Percentiles rank a stretch among this genome's conserved stretches.
Evolutionary conservation across 192 early-diverging fungal genomes (phyloP).

Genomic region (Chytriomyces sp.): DNA sequence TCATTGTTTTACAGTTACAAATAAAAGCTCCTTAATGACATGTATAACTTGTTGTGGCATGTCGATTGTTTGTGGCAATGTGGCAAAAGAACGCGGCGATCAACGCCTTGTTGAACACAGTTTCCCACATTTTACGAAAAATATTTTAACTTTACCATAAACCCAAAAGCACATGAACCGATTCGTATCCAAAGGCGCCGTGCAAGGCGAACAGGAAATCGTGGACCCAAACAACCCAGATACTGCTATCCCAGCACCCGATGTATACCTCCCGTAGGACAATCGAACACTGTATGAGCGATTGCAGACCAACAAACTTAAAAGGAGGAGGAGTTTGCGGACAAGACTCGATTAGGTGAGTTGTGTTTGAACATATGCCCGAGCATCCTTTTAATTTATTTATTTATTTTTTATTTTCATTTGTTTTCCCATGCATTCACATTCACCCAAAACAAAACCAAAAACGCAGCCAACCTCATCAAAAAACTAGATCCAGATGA

Average conservation of each 20-base stretch:
- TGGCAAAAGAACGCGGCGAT: rapidly evolving
- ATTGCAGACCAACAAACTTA: slow-evolving; percentile 20
- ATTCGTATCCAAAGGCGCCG: not conserved
- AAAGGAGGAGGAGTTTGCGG: slow-evolving; percentile 36
- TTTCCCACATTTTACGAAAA: too few species aligned
- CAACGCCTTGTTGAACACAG: too few species aligned
- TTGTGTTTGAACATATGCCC: not conserved
- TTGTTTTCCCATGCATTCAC: not conserved
- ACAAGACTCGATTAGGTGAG: slow-evolving; percentile 27
- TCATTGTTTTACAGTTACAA: too few species aligned
- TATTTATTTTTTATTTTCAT: not conserved
- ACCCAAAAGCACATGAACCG: not conserved
- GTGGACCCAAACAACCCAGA: not conserved
- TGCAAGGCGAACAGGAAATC: not conserved
- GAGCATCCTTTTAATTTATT: not conserved
- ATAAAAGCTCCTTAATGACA: too few species aligned
- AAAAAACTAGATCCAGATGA: slow-evolving; percentile 34
- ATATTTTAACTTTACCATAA: too few species aligned
- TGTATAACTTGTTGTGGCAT: too few species aligned
- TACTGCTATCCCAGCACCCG: not conserved
- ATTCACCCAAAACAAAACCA: not conserved
- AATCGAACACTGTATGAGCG: slow-evolving; percentile 24
- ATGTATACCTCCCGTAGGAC: slow-evolving; percentile 5
- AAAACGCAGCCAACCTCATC: slow-evolving; percentile 26
- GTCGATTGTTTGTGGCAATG: too few species aligned